A percentile compares a stretch with the other conserved stretches of the same genome.
phyloP scores from a whole-genome alignment of 139 green algal species.

The Chlorella sp. region DNA sequence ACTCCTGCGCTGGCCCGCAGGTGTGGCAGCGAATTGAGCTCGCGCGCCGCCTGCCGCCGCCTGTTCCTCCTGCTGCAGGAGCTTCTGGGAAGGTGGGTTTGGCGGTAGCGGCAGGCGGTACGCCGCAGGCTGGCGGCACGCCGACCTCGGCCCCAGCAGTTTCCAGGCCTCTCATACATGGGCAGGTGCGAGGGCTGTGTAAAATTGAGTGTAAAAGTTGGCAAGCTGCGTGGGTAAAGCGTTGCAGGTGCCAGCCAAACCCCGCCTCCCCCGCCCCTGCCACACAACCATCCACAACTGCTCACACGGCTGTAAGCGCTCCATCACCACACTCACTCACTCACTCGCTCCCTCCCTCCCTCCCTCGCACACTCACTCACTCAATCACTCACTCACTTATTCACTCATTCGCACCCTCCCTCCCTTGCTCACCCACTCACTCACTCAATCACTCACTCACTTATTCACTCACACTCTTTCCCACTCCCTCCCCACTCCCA shows the following conservation, averaged over 20 bases:
- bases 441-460: too few species aligned
- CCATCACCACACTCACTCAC: too few species aligned
- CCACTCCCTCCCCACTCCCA: neutral
- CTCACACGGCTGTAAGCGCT: too few species aligned
- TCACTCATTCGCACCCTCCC: too few species aligned
- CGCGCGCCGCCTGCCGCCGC: neutral
- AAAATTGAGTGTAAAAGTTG: too few species aligned
- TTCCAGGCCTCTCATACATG: neutral
- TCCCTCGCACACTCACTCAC: too few species aligned
- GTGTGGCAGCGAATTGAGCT: neutral
- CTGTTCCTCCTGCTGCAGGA: neutral
- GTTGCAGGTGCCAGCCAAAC: too few species aligned
- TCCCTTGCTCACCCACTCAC: too few species aligned
- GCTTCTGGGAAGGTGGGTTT: neutral
- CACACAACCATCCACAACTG: neutral
- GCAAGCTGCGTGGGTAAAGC: too few species aligned
- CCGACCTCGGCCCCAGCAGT: neutral
- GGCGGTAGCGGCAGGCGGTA: neutral
- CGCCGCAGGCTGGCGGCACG: neutral
- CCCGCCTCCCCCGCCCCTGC: too few species aligned
- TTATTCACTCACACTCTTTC: too few species aligned
- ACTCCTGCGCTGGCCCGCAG: neutral
- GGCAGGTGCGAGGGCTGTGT: neutral
- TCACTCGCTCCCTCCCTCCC: neutral
- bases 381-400: too few species aligned